Evolutionary conservation across 202 grass and related monocot species (phyloP).

Genomic region (Panicum virgatum): DNA sequence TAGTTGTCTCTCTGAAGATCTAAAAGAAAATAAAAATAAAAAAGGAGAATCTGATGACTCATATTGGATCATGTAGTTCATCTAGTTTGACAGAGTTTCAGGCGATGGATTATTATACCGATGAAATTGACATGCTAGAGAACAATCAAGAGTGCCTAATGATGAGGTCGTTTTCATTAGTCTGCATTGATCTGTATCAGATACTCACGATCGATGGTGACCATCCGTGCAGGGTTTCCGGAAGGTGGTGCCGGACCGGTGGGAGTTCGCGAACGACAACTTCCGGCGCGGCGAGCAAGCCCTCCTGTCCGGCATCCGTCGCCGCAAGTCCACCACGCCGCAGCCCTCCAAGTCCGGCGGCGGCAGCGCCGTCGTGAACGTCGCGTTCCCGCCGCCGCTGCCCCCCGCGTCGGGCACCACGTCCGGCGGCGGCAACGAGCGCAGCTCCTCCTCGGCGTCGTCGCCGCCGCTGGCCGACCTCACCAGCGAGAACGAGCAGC

Average conservation of each 20-base stretch:
- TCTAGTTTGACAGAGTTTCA: too few species aligned
- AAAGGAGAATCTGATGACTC: too few species aligned
- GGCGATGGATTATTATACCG: too few species aligned
- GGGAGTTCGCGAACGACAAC: slow-evolving; percentile 95
- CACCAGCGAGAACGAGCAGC: slow-evolving; percentile 65
- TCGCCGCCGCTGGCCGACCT: slow-evolving; percentile 35
- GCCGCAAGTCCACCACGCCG: slow-evolving; percentile 47
- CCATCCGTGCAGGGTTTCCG: slow-evolving; percentile 74
- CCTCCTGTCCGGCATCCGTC: slow-evolving; percentile 69
- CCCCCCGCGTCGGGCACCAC: slow-evolving; percentile 45
- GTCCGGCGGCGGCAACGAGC: slow-evolving; percentile 44
- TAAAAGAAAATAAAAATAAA: too few species aligned
- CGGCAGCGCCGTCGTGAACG: slow-evolving; percentile 30
- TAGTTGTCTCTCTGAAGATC: too few species aligned
- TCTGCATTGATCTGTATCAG: too few species aligned
- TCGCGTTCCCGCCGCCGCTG: slow-evolving; percentile 36
- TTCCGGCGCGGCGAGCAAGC: slow-evolving; percentile 72
- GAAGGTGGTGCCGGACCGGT: slow-evolving; percentile 81
- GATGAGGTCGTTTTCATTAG: too few species aligned
- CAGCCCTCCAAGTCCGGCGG: slow-evolving; percentile 29
- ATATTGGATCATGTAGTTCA: too few species aligned
- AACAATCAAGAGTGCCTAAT: too few species aligned
- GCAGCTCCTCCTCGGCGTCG: slow-evolving; percentile 53
- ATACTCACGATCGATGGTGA: not conserved
- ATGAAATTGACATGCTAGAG: too few species aligned